These are phyloP conservation scores for Candida coquimbonensis DNA, from an alignment of 805 yeast species.

Conservation along the genomic window DNA sequence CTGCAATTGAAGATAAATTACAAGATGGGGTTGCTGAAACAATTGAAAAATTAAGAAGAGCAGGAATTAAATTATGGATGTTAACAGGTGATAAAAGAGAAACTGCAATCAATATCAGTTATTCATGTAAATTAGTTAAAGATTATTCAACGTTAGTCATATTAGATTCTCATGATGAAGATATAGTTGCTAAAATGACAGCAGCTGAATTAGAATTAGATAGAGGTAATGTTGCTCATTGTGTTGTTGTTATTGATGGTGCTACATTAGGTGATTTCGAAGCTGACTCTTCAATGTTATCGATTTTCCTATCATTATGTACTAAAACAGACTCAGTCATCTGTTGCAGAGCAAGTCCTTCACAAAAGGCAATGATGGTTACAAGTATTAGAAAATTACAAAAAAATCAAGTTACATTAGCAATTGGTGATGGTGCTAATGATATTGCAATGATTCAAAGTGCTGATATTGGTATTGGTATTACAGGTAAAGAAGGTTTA, in stretches of 20 bases:
- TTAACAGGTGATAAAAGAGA: slow-evolving; percentile 96
- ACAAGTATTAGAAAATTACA: slow-evolving; percentile 66
- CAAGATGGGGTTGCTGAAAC: slow-evolving; percentile 97
- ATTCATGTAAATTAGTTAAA: slow-evolving; percentile 86
- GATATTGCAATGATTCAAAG: slow-evolving; percentile 99
- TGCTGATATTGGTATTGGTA: slow-evolving; percentile 97
- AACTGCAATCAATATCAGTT: slow-evolving; percentile 95
- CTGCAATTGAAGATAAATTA: slow-evolving; percentile 94
- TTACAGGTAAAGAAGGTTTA: slow-evolving; percentile 93
- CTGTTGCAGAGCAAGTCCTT: slow-evolving; percentile 94
- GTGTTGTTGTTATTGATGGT: slow-evolving; percentile 95
- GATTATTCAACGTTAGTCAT: slow-evolving; percentile 87
- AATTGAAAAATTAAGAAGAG: slow-evolving; percentile 83
- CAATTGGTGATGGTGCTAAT: slow-evolving; percentile 98
- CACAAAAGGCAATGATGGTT: slow-evolving; percentile 92
- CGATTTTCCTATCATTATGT: slow-evolving; percentile 78
- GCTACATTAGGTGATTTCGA: slow-evolving; percentile 71
- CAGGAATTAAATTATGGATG: slow-evolving; percentile 97
- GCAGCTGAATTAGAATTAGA: slow-evolving; percentile 71
- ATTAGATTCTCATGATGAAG: slow-evolving; percentile 49
- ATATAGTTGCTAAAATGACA: slow-evolving; percentile 58
- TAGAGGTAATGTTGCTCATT: slow-evolving; percentile 77
- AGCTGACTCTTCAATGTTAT: slow-evolving; percentile 60
- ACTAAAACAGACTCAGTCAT: slow-evolving; percentile 85
- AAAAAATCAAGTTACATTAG: slow-evolving; percentile 72